These are phyloP conservation scores for Boletellus emodensis DNA, from an alignment of 768 basidiomycete genomes.

Conservation along the genomic window DNA sequence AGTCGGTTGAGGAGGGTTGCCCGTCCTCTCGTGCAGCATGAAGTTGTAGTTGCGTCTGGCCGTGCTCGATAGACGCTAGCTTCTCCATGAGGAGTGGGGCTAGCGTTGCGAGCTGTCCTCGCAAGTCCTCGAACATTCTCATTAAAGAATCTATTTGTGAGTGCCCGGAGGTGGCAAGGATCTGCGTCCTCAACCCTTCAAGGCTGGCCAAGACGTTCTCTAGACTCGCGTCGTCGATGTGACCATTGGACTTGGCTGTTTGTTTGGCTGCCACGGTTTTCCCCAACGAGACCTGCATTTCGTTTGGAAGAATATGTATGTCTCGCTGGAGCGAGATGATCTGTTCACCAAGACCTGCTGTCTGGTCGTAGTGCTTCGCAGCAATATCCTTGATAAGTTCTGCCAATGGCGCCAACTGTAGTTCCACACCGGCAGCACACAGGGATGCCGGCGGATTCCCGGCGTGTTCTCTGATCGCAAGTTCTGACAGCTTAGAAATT, in stretches of 20 bases:
- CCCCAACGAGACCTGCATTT: slow-evolving; percentile 19
- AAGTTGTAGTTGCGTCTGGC: slow-evolving; percentile 16
- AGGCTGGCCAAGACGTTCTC: slow-evolving; percentile 11
- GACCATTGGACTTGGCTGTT: neutral
- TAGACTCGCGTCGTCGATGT: neutral
- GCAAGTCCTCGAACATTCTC: slow-evolving; percentile 38
- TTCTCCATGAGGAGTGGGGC: slow-evolving; percentile 36
- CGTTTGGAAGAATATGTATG: slow-evolving; percentile 26
- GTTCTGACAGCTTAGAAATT: slow-evolving; percentile 17
- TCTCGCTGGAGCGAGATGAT: slow-evolving; percentile 32
- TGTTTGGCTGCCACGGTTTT: slow-evolving; percentile 4
- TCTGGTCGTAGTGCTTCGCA: slow-evolving; percentile 35
- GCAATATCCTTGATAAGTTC: slow-evolving; percentile 35
- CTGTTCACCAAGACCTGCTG: slow-evolving; percentile 31
- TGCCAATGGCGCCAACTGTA: slow-evolving; percentile 24
- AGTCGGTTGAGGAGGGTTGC: neutral
- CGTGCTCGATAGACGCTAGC: slow-evolving; percentile 29
- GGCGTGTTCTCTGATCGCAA: slow-evolving; percentile 17
- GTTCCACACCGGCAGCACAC: slow-evolving; percentile 9
- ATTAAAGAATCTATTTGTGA: slow-evolving; percentile 22
- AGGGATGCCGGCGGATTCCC: slow-evolving; percentile 13
- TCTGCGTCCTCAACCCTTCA: slow-evolving; percentile 17
- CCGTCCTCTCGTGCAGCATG: slow-evolving; percentile 11
- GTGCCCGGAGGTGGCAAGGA: slow-evolving; percentile 4
- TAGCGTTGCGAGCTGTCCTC: slow-evolving; percentile 36